These are phyloP conservation scores for Hyphopichia khmerensis DNA, from an alignment of 1,139 yeast species.

Conservation along the genomic window DNA sequence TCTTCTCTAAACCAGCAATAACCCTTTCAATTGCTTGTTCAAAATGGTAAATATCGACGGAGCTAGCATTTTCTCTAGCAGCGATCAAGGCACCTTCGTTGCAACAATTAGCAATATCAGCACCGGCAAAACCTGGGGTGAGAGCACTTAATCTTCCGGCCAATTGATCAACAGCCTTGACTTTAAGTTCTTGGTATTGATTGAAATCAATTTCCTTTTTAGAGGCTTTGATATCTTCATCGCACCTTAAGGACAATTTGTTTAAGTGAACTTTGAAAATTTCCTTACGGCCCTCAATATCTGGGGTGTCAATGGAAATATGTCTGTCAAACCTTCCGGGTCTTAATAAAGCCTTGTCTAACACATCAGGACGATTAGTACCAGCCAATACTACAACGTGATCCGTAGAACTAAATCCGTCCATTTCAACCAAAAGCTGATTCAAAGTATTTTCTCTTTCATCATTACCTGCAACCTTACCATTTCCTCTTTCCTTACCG, in stretches of 20 bases:
- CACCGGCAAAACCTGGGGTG: slow-evolving; percentile 98
- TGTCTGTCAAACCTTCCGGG: slow-evolving; percentile 98
- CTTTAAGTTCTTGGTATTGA: slow-evolving; percentile 49
- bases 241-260: slow-evolving; percentile 55
- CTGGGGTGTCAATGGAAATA: slow-evolving; percentile 87
- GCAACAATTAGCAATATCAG: slow-evolving; percentile 95
- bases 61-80: slow-evolving; percentile 74
- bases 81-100: slow-evolving; percentile 97
- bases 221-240: slow-evolving; percentile 22
- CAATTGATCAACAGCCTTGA: slow-evolving; percentile 53
- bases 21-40: slow-evolving; percentile 97
- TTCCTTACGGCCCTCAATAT: slow-evolving; percentile 88
- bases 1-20: slow-evolving; percentile 93
- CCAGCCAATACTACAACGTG: slow-evolving; percentile 98
- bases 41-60: slow-evolving; percentile 74
- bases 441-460: slow-evolving; percentile 96
- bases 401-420: slow-evolving; percentile 85
- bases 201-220: slow-evolving; percentile 33
- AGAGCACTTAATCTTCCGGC: slow-evolving; percentile 90
- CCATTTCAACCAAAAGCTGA: slow-evolving; percentile 96
- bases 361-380: slow-evolving; percentile 91
- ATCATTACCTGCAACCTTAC: slow-evolving; percentile 85
- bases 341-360: slow-evolving; percentile 89
- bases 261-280: slow-evolving; percentile 82
- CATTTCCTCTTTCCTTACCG: slow-evolving; percentile 89